A percentile compares a stretch with the other conserved stretches of the same genome.
These are phyloP conservation scores for Arabidopsis arenosa DNA, from an alignment of 345 rosid species.

Conservation along the genomic window DNA sequence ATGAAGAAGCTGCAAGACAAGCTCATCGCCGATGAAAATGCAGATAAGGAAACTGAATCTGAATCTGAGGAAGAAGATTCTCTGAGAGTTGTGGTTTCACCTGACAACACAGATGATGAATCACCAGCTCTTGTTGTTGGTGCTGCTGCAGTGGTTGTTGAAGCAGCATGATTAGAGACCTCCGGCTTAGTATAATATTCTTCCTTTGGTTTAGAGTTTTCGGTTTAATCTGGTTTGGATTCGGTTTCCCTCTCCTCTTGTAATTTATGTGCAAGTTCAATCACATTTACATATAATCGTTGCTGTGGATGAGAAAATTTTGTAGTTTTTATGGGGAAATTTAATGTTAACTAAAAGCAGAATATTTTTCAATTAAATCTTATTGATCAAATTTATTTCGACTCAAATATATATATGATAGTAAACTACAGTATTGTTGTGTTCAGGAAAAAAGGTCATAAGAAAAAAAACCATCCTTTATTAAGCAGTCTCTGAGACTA, in stretches of 20 bases:
- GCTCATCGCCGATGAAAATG: slow-evolving; percentile 46
- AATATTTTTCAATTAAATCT: too few species aligned
- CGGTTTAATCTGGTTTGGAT: slow-evolving; percentile 32
- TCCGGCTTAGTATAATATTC: slow-evolving; percentile 29
- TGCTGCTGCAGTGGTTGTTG: slow-evolving; percentile 54
- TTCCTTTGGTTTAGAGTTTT: slow-evolving; percentile 25
- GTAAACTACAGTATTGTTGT: too few species aligned
- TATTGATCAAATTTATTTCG: too few species aligned
- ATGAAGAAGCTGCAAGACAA: slow-evolving; percentile 64
- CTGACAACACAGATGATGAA: slow-evolving; percentile 78
- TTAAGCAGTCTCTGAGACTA: background rate
- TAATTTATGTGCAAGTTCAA: slow-evolving; percentile 32
- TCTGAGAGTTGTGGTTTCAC: slow-evolving; percentile 44
- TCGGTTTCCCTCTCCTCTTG: slow-evolving; percentile 34
- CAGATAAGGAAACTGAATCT: slow-evolving; percentile 42
- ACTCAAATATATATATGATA: too few species aligned
- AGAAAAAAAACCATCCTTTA: background rate
- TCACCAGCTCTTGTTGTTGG: slow-evolving; percentile 36
- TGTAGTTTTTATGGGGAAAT: slow-evolving; percentile 11
- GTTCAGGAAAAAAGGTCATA: background rate
- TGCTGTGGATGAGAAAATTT: slow-evolving; percentile 22
- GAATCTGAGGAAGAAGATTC: slow-evolving; percentile 47
- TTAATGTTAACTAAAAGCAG: background rate
- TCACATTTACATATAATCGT: background rate
- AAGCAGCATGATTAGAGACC: slow-evolving; percentile 53